Percentiles rank a stretch among this genome's conserved stretches.
phyloP scores from a whole-genome alignment of 164 flowering plant genomes.

The Euptelea pleiosperma region DNA sequence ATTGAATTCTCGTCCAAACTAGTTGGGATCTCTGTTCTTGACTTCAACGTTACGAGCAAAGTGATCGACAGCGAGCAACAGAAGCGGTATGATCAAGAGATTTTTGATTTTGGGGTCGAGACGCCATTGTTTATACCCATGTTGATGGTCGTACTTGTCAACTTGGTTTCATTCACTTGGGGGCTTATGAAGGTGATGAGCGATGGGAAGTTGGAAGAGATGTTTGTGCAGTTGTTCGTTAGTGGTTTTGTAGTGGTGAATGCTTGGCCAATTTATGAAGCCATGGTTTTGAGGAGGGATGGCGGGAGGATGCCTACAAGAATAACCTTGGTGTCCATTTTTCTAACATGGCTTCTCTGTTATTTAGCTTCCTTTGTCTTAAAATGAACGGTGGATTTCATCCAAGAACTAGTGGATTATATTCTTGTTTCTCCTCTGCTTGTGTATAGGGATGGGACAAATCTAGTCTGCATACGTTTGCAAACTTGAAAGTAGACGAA shows the following conservation, averaged over 20 bases:
- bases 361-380: background rate
- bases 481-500: too few species aligned
- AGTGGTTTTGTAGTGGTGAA: conserved; percentile 48
- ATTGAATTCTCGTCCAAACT: conserved; percentile 35
- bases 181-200: conserved; percentile 20
- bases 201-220: conserved; percentile 15
- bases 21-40: conserved; percentile 36
- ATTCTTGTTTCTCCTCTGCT: too few species aligned
- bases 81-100: conserved; percentile 49
- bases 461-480: too few species aligned
- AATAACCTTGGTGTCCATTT: conserved; percentile 22
- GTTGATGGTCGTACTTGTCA: conserved; percentile 43
- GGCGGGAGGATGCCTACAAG: conserved; percentile 40
- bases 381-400: too few species aligned
- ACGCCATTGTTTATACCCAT: conserved; percentile 60
- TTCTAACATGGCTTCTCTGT: conserved; percentile 20
- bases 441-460: too few species aligned
- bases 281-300: conserved; percentile 53
- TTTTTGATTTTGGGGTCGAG: conserved; percentile 58
- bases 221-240: conserved; percentile 33
- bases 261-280: conserved; percentile 58
- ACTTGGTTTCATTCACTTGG: conserved; percentile 32
- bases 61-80: conserved; percentile 39
- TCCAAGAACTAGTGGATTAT: too few species aligned
- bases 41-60: conserved; percentile 63